Evolutionary conservation across 2,329 filamentous ascomycete genomes (phyloP), one percentile per base, ranked within the genome.

Genomic region (Coleophoma eucalyptorum): DNA sequence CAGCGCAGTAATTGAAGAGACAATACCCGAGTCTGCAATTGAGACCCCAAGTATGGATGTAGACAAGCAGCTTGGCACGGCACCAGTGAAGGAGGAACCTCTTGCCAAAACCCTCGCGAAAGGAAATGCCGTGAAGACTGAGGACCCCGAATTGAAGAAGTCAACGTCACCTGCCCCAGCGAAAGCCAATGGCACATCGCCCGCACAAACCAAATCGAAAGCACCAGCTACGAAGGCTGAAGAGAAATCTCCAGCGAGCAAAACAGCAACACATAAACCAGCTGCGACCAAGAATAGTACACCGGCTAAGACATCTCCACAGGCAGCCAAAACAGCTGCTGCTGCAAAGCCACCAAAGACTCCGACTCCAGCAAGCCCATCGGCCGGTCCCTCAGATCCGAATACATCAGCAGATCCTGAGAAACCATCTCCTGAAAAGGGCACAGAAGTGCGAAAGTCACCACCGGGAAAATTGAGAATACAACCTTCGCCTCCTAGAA

Each of bases 291-390:
- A 56, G 35, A 51, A 55, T 35, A 31, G 56, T 35, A 51, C 50
- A 12, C 38, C 54, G 13, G 16, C 65, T 13, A 67, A 69, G 48
- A 40, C 51, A 8, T 59, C 62, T 15, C 57, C 64, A n/a, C 66
- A 62, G 11, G 63, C 61, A 16, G 43, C 51, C 8, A 63, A 64
- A 44, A 54, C 59, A 0, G 26, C 6, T 7, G 68, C 73, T 1
- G 62, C 64, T 2, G 7, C 15, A n/a, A 44, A 44, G 42, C 54
- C 59, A 6, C 56, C 66, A 32, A 77, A 70, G 55, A 68, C 68
- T 2, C 68, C 70, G 3, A 72, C 66, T 21, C 26, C 26, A 26
- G 26, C 26, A 5, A 73, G 53, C 42, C 61, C 65, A n/a, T 5
- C 56, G 44, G 50, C 52, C 37, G 43, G 32, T 47, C 57, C n/a